Conservation (phyloP, 2,329 filamentous ascomycete genomes). For the Reticulascus tulasneorum region DNA sequence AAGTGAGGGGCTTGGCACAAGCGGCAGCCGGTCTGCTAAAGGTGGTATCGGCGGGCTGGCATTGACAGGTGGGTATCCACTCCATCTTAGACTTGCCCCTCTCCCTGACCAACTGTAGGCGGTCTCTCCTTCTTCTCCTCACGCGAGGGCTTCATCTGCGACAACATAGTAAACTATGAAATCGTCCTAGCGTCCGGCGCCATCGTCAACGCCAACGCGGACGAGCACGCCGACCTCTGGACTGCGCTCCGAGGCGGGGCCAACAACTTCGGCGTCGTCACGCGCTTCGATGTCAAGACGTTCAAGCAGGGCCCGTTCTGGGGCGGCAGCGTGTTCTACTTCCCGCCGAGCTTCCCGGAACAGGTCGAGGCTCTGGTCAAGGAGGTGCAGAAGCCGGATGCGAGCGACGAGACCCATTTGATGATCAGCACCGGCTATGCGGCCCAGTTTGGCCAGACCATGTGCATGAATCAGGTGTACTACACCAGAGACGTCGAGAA, state of each 20-base stretch:
- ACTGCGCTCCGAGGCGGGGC: constrained; percentile 13
- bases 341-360: constrained; percentile 13
- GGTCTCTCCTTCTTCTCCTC: constrained; percentile 18
- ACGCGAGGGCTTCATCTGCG: constrained; percentile 33
- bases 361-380: constrained; percentile 18
- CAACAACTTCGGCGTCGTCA: constrained; percentile 18
- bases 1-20: constrained; percentile 24
- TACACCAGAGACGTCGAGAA: constrained; percentile 8
- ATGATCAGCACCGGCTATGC: constrained; percentile 18
- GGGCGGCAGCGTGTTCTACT: constrained; percentile 19
- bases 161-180: constrained; percentile 36
- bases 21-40: constrained; percentile 31
- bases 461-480: constrained; percentile 15
- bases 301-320: no score
- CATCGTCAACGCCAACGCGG: constrained; percentile 31
- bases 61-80: constrained; percentile 22
- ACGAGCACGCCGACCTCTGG: constrained; percentile 32
- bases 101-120: no score
- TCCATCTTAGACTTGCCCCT: no score
- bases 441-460: constrained; percentile 8
- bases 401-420: constrained; percentile 16
- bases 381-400: constrained; percentile 14
- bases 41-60: constrained; percentile 36
- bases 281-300: constrained; percentile 18
- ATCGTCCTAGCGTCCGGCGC: constrained; percentile 32